A percentile compares a stretch with the other conserved stretches of the same genome.
phyloP scores from a whole-genome alignment of 129 eudicot genomes.

The Kitagawia praeruptora region DNA sequence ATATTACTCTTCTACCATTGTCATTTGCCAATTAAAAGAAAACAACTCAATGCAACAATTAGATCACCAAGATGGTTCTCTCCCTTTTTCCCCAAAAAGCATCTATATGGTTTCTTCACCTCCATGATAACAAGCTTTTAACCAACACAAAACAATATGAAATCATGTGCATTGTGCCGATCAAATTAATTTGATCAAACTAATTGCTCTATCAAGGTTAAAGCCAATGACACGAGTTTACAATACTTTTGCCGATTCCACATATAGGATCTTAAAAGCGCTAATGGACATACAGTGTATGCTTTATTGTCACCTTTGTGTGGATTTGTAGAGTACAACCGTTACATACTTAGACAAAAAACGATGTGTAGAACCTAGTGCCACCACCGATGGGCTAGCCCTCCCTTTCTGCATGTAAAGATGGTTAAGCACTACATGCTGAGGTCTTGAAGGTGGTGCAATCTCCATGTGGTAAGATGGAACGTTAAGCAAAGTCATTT shows the following conservation, averaged over 20 bases:
- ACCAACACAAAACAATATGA: not conserved
- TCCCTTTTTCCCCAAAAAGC: no score
- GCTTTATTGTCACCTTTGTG: slow-evolving; percentile 42
- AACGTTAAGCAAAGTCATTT: slow-evolving; percentile 57
- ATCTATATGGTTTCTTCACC: no score
- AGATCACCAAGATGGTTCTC: no score
- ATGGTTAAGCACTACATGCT: slow-evolving; percentile 87
- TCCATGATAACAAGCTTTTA: not conserved
- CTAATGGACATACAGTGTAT: not conserved
- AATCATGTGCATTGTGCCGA: not conserved
- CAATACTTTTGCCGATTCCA: slow-evolving; percentile 10
- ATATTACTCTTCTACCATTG: not conserved
- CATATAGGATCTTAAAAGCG: not conserved
- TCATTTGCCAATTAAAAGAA: not conserved
- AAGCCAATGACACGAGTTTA: slow-evolving; percentile 2
- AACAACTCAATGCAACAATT: no score
- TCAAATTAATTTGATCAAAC: not conserved
- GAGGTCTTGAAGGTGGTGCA: slow-evolving; percentile 82
- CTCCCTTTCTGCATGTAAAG: slow-evolving; percentile 93
- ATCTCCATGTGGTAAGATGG: slow-evolving; percentile 66
- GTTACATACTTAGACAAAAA: slow-evolving; percentile 82
- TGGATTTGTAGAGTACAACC: slow-evolving; percentile 86
- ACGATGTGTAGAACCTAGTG: slow-evolving; percentile 83
- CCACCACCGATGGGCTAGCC: slow-evolving; percentile 71
- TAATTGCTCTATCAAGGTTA: slow-evolving; percentile 1